Conservation (phyloP, 2,329 filamentous ascomycete genomes). For the Phyllosticta citriasiana region DNA sequence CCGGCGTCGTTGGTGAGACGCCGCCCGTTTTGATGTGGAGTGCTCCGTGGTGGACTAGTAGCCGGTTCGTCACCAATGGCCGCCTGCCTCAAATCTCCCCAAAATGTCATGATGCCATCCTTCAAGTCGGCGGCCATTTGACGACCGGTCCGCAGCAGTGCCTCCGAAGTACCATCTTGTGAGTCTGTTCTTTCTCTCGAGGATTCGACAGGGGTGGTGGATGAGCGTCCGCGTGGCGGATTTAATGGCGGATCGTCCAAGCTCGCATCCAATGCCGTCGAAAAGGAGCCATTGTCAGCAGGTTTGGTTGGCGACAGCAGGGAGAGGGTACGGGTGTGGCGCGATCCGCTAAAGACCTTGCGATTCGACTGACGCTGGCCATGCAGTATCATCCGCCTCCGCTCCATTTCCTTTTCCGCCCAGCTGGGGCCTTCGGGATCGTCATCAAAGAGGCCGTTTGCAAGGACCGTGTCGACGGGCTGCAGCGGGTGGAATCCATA, state of each 20-base stretch:
- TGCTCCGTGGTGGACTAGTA: conserved; percentile 26
- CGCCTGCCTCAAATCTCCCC: conserved; percentile 89
- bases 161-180: conserved; percentile 20
- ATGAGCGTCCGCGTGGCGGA: conserved; percentile 13
- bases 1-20: conserved; percentile 5
- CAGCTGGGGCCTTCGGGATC: conserved; percentile 37
- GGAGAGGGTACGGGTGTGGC: conserved; percentile 60
- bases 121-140: conserved; percentile 85
- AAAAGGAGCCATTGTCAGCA: conserved; percentile 25
- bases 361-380: conserved; percentile 39
- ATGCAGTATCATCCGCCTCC: conserved; percentile 57
- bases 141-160: conserved; percentile 41
- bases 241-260: conserved; percentile 13
- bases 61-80: conserved; percentile 90
- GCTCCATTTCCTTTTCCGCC: conserved; percentile 55
- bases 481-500: conserved; percentile 45
- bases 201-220: conserved; percentile 24
- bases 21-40: background rate
- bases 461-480: conserved; percentile 36
- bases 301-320: conserved; percentile 58
- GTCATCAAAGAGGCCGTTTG: conserved; percentile 25
- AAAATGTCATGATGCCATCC: conserved; percentile 84
- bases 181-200: conserved; percentile 13
- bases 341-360: conserved; percentile 53
- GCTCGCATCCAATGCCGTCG: conserved; percentile 24